Base-by-base conservation (phyloP, 257 asterid species). In the Henckelia pumila region DNA sequence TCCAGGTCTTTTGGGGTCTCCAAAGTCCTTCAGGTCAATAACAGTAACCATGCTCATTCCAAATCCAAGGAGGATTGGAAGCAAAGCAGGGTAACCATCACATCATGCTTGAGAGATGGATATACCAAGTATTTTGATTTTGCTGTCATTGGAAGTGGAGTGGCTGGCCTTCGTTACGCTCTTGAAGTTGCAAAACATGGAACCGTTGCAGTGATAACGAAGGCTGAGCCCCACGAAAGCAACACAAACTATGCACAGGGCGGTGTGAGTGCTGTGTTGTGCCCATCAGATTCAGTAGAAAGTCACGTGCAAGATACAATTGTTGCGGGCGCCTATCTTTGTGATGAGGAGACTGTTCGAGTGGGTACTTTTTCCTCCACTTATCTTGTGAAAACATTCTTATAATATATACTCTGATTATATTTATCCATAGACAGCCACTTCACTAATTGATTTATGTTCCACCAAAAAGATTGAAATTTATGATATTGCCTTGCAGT, bases 191-290 rank as follows among this genome's bases (percentile, higher is more conserved):
- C 99, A 30, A 91, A 80, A 73, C 76, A 81, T 61, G 99, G 99
- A 74, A 81, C 89, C 7, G 98, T 94, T 75, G 96, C 97, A 6
- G 87, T 94, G 50, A 87, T 94, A 76, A 94, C 99, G 16, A 94
- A 94, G 72, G 96, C 97, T 3, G 99, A 94, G 81, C 96, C 97
- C 33, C 99, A 94, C 35, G 97, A 91, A 78, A 85, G 99, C 83
- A 94, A 94, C 83, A 94, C 99, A 64, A 89, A 94, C 71, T 94
- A 94, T 78, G 99, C 99, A 47, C 99, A 94, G 76, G 99, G 99
- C 33, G 97, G 99, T 19, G 96, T 94, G 28, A 94, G 99, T 83
- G 99, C 97, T n/a, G 99, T 94, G 33, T 63, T 94, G 71, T 85
- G 97, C 75, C 97, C 97, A 69, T 80, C 79, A 7, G 99, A 94